Conservation (phyloP, 1,284 basidiomycete species). For the Sanghuangporus baumii region DNA sequence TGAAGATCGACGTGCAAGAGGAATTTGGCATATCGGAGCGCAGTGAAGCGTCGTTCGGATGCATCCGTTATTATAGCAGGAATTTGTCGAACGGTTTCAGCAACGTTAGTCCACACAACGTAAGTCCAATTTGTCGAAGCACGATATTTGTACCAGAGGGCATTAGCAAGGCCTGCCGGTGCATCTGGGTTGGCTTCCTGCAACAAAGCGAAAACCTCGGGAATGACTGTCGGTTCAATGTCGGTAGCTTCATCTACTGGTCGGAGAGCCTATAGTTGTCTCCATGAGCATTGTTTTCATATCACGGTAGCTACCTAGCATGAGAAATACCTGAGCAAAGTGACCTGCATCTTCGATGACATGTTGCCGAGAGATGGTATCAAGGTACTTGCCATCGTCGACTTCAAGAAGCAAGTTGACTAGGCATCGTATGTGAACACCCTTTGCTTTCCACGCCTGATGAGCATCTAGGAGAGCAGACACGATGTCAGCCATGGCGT, state of each 20-base stretch:
- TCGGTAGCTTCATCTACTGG: conserved; percentile 41
- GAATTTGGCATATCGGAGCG: conserved; percentile 61
- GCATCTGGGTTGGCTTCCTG: conserved; percentile 52
- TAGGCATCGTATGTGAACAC: conserved; percentile 57
- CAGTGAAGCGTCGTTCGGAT: conserved; percentile 41
- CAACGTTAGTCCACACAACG: conserved; percentile 75
- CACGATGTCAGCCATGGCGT: conserved; percentile 49
- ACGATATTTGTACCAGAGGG: conserved; percentile 74
- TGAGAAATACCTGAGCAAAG: conserved; percentile 47
- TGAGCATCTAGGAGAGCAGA: conserved; percentile 57
- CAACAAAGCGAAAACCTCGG: conserved; percentile 61
- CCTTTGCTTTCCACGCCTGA: conserved; percentile 53
- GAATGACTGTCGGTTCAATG: conserved; percentile 52
- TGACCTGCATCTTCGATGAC: conserved; percentile 52
- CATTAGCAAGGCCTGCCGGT: conserved; percentile 63
- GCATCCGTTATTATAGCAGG: conserved; percentile 47
- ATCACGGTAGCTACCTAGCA: background rate
- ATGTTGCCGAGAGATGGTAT: conserved; percentile 47
- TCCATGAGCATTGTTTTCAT: background rate
- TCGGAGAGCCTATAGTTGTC: conserved; percentile 34
- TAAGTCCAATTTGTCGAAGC: conserved; percentile 65
- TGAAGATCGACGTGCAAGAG: conserved; percentile 69
- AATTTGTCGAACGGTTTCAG: conserved; percentile 63
- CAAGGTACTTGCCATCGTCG: conserved; percentile 52
- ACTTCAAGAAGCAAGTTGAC: conserved; percentile 57